Evolutionary conservation across 257 asterid genomes (phyloP), one percentile per base, ranked within the genome.

Genomic region (Solanum bulbocastanum): DNA sequence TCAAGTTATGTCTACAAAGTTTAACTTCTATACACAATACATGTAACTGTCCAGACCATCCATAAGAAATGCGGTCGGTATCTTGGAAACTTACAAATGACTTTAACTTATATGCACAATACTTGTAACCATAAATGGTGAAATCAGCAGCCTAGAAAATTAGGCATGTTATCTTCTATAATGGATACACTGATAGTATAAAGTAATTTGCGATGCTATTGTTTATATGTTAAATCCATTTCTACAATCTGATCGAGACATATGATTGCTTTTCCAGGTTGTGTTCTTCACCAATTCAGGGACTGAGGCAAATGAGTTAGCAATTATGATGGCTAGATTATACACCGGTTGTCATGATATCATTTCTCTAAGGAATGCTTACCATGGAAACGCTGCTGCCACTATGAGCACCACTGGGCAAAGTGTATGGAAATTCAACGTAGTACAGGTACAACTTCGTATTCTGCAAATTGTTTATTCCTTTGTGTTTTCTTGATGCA

Each of bases 211-310:
- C 62, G 25, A 13, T 42, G 36, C 5, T 58, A 9, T 20, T 42
- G 62, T 14, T 13, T 78, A 42, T 78, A 78, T 0, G 8, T 42
- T 40, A 79, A 25, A 79, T 44, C 39, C n/a, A 42, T 81, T 10
- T 81, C 42, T 46, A 9, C 42, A 46, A 81, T 16, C 14, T 81
- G 15, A 81, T 46, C 3, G 18, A 0, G 85, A 30, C 68, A 81
- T 49, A 18, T 46, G 12, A 81, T 82, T 30, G 30, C 20, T 10
- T 49, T 71, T 74, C 39, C n/a, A 97, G 98, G 98, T 97, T 52
- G 97, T 94, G 79, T 97, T 94, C 93, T 96, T 97, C 89, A 97
- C 98, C 8, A 97, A 97, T 91, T 97, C 99, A 15, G 99, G 98
- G 89, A 97, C 99, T 0, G 98, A 97, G 91, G 99, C 98, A 8